Evolutionary conservation across 2,329 filamentous ascomycete genomes (phyloP).

Genomic region (Colletotrichum paranaense): DNA sequence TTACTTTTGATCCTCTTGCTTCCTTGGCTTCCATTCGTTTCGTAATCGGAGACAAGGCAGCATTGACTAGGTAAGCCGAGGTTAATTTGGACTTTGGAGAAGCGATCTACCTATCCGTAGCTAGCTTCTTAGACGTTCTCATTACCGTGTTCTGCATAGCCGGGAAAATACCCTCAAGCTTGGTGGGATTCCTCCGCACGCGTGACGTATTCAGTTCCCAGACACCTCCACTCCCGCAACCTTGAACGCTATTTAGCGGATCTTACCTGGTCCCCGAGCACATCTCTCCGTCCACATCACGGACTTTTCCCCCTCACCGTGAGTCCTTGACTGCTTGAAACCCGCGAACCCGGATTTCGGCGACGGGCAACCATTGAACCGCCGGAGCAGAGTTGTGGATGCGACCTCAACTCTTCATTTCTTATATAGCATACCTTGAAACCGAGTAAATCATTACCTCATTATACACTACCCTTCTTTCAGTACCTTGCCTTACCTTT

Average conservation of each 20-base stretch:
- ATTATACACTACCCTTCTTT: no score
- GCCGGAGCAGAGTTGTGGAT: neutral
- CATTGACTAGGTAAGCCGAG: no score
- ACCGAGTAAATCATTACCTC: neutral
- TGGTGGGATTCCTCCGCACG: conserved; percentile 3
- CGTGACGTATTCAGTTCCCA: conserved; percentile 17
- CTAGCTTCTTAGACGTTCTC: no score
- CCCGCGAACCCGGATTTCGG: neutral
- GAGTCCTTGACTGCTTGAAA: neutral
- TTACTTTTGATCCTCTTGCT: no score
- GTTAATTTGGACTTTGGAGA: no score
- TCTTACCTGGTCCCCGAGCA: neutral
- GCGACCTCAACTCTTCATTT: neutral
- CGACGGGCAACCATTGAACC: no score
- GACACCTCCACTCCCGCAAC: neutral
- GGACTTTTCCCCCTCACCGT: neutral
- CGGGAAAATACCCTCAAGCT: neutral
- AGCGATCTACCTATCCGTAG: no score
- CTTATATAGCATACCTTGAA: neutral
- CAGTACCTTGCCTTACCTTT: no score
- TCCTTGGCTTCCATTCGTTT: no score
- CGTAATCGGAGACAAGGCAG: no score
- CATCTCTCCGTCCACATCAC: neutral
- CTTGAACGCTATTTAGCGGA: conserved; percentile 17
- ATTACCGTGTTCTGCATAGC: no score